Percentiles rank a stretch among this genome's conserved stretches.
Conservation (phyloP, 2,329 filamentous ascomycete genomes). For the Trichoderma atroviride region DNA sequence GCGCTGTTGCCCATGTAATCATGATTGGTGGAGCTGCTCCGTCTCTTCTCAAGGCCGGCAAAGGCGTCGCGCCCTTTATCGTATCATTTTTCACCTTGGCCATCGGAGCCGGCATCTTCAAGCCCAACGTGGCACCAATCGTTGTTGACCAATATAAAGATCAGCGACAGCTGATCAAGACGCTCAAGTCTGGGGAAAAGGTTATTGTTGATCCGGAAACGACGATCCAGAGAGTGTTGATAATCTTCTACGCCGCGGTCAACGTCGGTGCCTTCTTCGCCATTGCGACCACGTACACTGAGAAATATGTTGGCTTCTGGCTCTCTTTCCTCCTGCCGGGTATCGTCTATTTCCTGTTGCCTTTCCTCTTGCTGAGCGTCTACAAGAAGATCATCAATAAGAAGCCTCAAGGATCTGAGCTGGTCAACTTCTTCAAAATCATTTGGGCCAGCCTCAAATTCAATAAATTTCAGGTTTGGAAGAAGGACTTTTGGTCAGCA, state of each 20-base stretch:
- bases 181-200: slow-evolving; percentile 27
- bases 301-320: slow-evolving; percentile 28
- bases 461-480: slow-evolving; percentile 23
- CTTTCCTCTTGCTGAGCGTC: slow-evolving; percentile 10
- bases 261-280: slow-evolving; percentile 27
- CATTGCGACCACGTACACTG: slow-evolving; percentile 25
- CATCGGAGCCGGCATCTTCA: slow-evolving; percentile 27
- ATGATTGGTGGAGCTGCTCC: slow-evolving; percentile 27
- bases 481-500: slow-evolving; percentile 25
- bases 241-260: slow-evolving; percentile 27
- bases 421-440: slow-evolving; percentile 25
- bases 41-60: slow-evolving; percentile 23
- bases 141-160: slow-evolving; percentile 26
- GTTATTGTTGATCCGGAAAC: slow-evolving; percentile 27
- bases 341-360: slow-evolving; percentile 25
- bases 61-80: slow-evolving; percentile 25
- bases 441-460: slow-evolving; percentile 15
- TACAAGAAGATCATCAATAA: slow-evolving; percentile 19
- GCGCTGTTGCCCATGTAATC: slow-evolving; percentile 26
- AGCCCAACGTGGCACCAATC: slow-evolving; percentile 25
- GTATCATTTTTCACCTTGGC: slow-evolving; percentile 24
- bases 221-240: slow-evolving; percentile 24
- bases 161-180: slow-evolving; percentile 24
- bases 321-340: slow-evolving; percentile 25
- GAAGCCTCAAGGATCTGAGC: slow-evolving; percentile 23